A percentile compares a stretch with the other conserved stretches of the same genome.
phyloP scores from a whole-genome alignment of 2,329 filamentous ascomycete genomes.

The Beauveria sp. region DNA sequence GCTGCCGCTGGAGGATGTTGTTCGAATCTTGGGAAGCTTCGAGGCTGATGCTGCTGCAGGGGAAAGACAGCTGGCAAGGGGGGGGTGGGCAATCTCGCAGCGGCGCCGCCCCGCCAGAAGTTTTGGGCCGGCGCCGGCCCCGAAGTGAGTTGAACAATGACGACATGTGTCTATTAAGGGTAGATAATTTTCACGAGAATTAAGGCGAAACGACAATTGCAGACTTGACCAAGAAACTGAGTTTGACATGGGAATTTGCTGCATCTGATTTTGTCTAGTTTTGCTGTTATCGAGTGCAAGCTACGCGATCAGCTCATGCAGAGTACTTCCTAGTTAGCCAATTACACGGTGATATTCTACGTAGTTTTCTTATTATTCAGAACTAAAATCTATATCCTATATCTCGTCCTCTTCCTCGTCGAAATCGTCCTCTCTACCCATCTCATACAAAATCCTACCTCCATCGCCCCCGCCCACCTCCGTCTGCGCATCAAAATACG shows the following conservation, averaged over 20 bases:
- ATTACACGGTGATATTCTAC: background rate
- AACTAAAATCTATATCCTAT: conserved; percentile 24
- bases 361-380: background rate
- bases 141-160: too few species aligned
- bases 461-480: conserved; percentile 73
- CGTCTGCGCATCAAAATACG: conserved; percentile 94
- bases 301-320: too few species aligned
- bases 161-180: too few species aligned
- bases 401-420: conserved; percentile 95
- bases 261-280: too few species aligned
- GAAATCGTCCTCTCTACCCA: conserved; percentile 96
- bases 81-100: background rate
- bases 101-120: conserved; percentile 1
- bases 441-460: conserved; percentile 90
- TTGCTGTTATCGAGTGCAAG: too few species aligned
- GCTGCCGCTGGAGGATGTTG: background rate
- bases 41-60: background rate
- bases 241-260: too few species aligned
- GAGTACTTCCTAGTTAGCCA: background rate
- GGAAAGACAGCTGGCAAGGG: background rate
- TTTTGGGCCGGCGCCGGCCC: background rate
- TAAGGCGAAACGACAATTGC: too few species aligned
- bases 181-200: too few species aligned
- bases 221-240: too few species aligned
- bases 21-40: background rate